Percentiles rank a stretch among this genome's conserved stretches.
phyloP scores from a whole-genome alignment of 768 basidiomycete species.

The Mrakia gelida region DNA sequence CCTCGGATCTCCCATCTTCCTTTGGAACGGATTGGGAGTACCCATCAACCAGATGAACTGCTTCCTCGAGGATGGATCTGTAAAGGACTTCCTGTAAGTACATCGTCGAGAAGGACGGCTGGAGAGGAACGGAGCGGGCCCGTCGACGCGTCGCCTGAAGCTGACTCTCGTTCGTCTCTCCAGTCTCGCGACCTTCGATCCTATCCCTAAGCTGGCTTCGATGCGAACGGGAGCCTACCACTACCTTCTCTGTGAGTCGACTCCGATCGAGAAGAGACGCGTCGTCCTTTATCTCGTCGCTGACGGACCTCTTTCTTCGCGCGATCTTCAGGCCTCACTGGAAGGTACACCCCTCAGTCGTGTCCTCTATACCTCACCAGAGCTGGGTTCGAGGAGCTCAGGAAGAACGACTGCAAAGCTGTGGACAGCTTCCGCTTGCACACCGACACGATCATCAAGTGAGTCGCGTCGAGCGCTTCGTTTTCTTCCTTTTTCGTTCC shows the following conservation, averaged over 20 bases:
- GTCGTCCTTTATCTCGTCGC: conserved; percentile 41
- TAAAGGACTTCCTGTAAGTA: conserved; percentile 43
- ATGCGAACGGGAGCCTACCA: conserved; percentile 61
- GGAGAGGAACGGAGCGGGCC: too few species aligned
- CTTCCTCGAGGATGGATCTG: conserved; percentile 50
- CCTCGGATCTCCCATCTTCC: conserved; percentile 47
- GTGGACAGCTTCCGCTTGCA: conserved; percentile 63
- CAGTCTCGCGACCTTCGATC: conserved; percentile 46
- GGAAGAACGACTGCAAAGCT: conserved; percentile 38
- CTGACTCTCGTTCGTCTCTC: background rate
- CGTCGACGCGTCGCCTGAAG: background rate
- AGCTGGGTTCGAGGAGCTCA: conserved; percentile 57
- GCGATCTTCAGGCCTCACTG: conserved; percentile 44
- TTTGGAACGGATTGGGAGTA: conserved; percentile 74
- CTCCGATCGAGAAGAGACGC: background rate
- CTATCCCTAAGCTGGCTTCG: conserved; percentile 45
- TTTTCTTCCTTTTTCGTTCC: too few species aligned
- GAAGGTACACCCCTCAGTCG: conserved; percentile 57
- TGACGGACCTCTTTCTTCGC: conserved; percentile 40
- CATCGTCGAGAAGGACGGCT: background rate
- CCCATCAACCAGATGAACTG: conserved; percentile 59
- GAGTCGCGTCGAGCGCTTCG: conserved; percentile 34
- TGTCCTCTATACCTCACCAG: conserved; percentile 61
- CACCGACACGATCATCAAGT: conserved; percentile 68
- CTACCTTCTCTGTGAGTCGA: conserved; percentile 53